phyloP scores from a whole-genome alignment of 2,329 filamentous ascomycete species.

The Metarhizium guizhouense region DNA sequence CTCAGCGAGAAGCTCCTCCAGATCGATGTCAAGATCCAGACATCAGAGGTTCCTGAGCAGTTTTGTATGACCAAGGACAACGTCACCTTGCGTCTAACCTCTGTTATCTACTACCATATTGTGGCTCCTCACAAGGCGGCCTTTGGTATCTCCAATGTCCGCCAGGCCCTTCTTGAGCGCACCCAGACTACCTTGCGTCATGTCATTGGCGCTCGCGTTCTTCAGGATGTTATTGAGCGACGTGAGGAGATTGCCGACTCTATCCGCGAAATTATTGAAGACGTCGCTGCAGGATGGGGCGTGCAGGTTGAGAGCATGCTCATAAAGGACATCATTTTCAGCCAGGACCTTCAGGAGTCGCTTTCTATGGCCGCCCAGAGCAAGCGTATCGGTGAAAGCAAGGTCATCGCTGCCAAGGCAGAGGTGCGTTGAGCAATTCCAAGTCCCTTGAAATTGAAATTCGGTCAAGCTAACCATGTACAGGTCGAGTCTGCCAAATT shows the following conservation, averaged over 20 bases:
- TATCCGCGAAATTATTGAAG: slow-evolving; percentile 95
- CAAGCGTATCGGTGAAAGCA: slow-evolving; percentile 97
- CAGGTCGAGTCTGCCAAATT: slow-evolving; percentile 87
- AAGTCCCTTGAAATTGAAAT: background rate
- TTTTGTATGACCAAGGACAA: slow-evolving; percentile 99
- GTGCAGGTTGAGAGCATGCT: slow-evolving; percentile 97
- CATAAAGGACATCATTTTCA: slow-evolving; percentile 99
- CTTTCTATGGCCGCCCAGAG: slow-evolving; percentile 97
- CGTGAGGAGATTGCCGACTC: slow-evolving; percentile 94
- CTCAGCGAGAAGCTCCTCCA: slow-evolving; percentile 83
- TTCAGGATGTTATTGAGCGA: slow-evolving; percentile 97
- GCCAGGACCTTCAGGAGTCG: slow-evolving; percentile 86
- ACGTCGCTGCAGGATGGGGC: slow-evolving; percentile 89
- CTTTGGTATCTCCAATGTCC: slow-evolving; percentile 91
- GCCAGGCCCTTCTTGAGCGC: slow-evolving; percentile 92
- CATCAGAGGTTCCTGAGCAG: slow-evolving; percentile 91
- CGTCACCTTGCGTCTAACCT: slow-evolving; percentile 85
- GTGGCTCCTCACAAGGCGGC: slow-evolving; percentile 91
- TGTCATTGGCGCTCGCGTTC: slow-evolving; percentile 87
- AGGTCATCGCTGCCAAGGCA: slow-evolving; percentile 93
- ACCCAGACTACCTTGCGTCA: slow-evolving; percentile 97
- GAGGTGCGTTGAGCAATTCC: slow-evolving; percentile 40
- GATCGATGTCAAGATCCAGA: slow-evolving; percentile 98
- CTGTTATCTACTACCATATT: slow-evolving; percentile 99
- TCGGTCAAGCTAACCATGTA: background rate